phyloP scores from a whole-genome alignment of 1,284 basidiomycete genomes.

The Hypsizygus ulmarius region DNA sequence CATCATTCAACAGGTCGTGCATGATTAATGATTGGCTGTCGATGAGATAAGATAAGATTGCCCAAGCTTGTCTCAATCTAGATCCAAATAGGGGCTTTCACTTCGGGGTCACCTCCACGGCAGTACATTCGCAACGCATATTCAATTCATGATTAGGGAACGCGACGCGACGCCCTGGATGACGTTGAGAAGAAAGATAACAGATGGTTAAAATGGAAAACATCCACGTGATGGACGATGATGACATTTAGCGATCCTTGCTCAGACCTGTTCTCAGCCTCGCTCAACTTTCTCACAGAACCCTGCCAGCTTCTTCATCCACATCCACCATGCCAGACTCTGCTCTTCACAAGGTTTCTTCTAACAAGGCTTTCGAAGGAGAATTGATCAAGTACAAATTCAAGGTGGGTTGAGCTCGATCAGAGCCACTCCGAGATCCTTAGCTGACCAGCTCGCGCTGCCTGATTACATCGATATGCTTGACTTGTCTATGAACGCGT shows the following conservation, averaged over 20 bases:
- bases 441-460: slow-evolving; percentile 4
- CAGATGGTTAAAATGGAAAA: neutral
- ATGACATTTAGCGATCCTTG: slow-evolving; percentile 1
- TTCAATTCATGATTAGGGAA: too few relatives aligned
- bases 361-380: slow-evolving; percentile 80
- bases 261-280: neutral
- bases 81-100: too few relatives aligned
- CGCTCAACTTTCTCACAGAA: neutral
- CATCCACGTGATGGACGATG: slow-evolving; percentile 16
- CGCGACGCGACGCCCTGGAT: too few relatives aligned
- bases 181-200: too few relatives aligned
- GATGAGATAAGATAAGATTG: too few relatives aligned
- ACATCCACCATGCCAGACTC: slow-evolving; percentile 19
- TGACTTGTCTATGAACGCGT: neutral
- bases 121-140: too few relatives aligned
- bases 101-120: too few relatives aligned
- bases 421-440: neutral
- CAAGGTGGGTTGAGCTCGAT: slow-evolving; percentile 46
- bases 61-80: too few relatives aligned
- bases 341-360: slow-evolving; percentile 63
- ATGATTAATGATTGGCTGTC: too few relatives aligned
- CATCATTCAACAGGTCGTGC: too few relatives aligned
- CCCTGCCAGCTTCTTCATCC: neutral
- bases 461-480: neutral
- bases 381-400: slow-evolving; percentile 85